Base-by-base conservation (phyloP, 2,329 filamentous ascomycete species). In the Hymenoscyphus linearis region DNA sequence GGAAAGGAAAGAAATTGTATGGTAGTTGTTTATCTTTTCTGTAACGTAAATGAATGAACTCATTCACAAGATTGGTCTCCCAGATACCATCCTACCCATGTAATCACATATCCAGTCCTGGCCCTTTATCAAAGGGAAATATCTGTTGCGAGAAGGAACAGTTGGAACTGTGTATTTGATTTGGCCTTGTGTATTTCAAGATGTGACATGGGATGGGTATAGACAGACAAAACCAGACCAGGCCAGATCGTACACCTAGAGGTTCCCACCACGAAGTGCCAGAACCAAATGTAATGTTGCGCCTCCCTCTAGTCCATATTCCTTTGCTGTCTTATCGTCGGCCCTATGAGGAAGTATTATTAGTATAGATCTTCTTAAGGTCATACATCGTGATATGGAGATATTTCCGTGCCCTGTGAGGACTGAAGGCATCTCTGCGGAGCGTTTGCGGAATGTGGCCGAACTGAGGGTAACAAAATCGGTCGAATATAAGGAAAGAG, bases 221-320 rank as follows among this genome's bases (percentile, higher is more conserved):
- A 25, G 18, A 25, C 18, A 47, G 12, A 12, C 44, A 25, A 12
- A 13, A 31, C 31, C 31, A 31, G 10, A 4, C 31, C 4, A 31
- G 31, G 10, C 31, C 31, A 31, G 31, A 31, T 9, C 18, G 13
- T n/a, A 25, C 12, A 26, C 34, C 54, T 57, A 57, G 53, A 18
- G 63, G 34, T 37, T 52, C 25, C 93, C 93, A 60, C 95, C 95
- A 74, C 95, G 86, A 64, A 99, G 86, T 52, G 95, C 96, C 68
- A 99, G 87, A 57, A 99, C 95, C 73, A 99, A 81, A 82, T 99
- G 95, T 69, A 99, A 82, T 37, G 93, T 99, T 65, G 92, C 91
- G 62, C 95, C 95, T 60, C 91, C 91, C 75, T 95, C 90, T 65
- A 99, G 90, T 66, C 85, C 85, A 76, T 98, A 98, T 71, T 98